Evolutionary conservation across 805 yeast species (phyloP), one percentile per base, ranked within the genome.

Genomic region (Yarrowia keelungensis): DNA sequence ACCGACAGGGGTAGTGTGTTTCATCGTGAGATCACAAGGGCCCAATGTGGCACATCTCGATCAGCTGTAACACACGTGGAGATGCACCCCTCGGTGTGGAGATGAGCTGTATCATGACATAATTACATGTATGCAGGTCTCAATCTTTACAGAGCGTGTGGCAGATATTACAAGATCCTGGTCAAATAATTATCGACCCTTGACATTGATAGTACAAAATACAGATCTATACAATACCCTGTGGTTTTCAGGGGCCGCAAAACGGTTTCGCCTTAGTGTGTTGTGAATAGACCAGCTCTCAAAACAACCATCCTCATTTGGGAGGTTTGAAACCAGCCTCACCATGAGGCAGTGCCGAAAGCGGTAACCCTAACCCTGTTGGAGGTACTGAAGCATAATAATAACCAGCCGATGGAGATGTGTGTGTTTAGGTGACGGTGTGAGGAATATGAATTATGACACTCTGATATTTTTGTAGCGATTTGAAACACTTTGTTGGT

Each of bases 21-120:
- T 50, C 56, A 50, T 50, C 51, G 16, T 47, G 32, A 0, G 51
- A 14, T 22, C 11, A 47, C 51, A 22, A 47, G 14, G 51, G 51
- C 36, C 50, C 16, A 14, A 47, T 47, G 36, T 7, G 51, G n/a
- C n/a, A 22, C 32, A 10, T 15, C 8, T 12, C 41, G 56, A 50
- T 50, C 56, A 50, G 56, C 56, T 50, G 56, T 5, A 50, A 35
- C 39, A 50, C 54, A n/a, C 56, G 36, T 47, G 51, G 35, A 22
- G 36, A 26, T 47, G 51, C 1, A 9, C 14, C 51, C 14, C 51
- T 15, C 26, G 49, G 36, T 47, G 16, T 12, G 16, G 56, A 50
- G 38, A 35, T 50, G 54, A 49, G 51, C 32, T 26, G 32, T 26
- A 26, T 26, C 32, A 47, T 47, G 51, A 26, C 36, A 49, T 49